Evolutionary conservation across 2,329 filamentous ascomycete species (phyloP), one percentile per base, ranked within the genome.

Genomic region (Anthostomella pinea): DNA sequence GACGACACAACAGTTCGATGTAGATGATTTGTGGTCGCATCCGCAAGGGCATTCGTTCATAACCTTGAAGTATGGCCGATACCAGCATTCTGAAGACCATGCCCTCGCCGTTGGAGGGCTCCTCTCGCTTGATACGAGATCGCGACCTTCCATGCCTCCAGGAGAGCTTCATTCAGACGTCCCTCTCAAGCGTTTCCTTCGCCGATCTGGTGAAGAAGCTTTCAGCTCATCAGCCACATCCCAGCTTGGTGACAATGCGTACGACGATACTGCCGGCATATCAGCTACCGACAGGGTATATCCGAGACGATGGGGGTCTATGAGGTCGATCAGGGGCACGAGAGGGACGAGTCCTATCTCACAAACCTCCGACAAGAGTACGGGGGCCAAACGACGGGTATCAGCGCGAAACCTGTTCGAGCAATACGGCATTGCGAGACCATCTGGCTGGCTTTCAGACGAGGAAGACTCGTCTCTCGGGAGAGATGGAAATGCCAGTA

Each of bases 351-450:
- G 47, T 19, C 43, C 32, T 8, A n/a, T 15, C 20, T 52, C 50
- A 11, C 25, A 45, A 32, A 21, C 41, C 23, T 41, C 41, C 33
- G 50, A 42, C 36, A 53, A 37, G 5, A 60, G 52, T 2, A 64
- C 61, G 6, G 60, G 63, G 3, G 57, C 52, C 8, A 54, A 59
- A 30, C 62, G 62, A 30, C 61, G 60, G 5, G 58, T 63, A 30
- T 70, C 68, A 38, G 72, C 69, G 6, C 57, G 69, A 32, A 63
- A 71, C 6, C 59, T 76, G 8, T 74, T 74, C 41, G 61, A 66
- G 23, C 60, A 68, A 26, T 66, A 72, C 48, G 62, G 67, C 2
- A 65, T 75, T 38, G 61, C 67, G 16, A 60, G 61, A 14, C 72
- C 73, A 20, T 52, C 62, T 19, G 67, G 68, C 33, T 72, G 67